Conservation (phyloP, 78 protist genomes). For the slime mould (Dictyostelium discoideum) region DNA sequence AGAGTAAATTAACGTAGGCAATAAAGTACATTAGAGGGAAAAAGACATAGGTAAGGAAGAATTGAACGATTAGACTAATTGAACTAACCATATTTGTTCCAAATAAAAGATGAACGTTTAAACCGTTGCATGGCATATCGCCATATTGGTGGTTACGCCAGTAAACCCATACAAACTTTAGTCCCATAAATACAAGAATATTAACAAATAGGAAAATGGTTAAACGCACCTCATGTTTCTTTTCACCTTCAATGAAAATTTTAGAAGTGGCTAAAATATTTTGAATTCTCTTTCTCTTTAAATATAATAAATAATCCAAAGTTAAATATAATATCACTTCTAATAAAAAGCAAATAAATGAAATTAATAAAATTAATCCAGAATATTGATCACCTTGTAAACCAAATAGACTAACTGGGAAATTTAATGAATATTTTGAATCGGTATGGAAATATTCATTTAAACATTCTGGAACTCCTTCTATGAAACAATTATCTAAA, state of each 20-base stretch:
- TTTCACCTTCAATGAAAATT: neutral
- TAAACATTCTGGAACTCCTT: neutral
- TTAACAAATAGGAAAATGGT: neutral
- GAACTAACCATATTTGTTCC: neutral
- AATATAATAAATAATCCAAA: neutral
- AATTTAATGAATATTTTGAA: neutral
- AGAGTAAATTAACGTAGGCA: neutral
- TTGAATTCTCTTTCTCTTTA: constrained; percentile 23
- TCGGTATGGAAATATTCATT: neutral
- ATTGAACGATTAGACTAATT: neutral
- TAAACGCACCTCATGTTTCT: neutral
- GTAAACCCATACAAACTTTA: neutral
- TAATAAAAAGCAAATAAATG: neutral
- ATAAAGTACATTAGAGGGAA: constrained; percentile 11
- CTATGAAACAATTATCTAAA: neutral
- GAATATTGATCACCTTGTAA: neutral
- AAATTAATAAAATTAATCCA: neutral
- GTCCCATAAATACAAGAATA: neutral
- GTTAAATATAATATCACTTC: neutral
- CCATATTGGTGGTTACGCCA: neutral
- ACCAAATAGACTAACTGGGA: neutral
- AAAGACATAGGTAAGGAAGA: neutral
- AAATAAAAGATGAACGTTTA: neutral
- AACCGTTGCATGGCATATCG: neutral
- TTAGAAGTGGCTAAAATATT: neutral